A percentile compares a stretch with the other conserved stretches of the same genome.
Evolutionary conservation across 805 yeast species (phyloP).

Genomic region (Yamadazyma scolyti): DNA sequence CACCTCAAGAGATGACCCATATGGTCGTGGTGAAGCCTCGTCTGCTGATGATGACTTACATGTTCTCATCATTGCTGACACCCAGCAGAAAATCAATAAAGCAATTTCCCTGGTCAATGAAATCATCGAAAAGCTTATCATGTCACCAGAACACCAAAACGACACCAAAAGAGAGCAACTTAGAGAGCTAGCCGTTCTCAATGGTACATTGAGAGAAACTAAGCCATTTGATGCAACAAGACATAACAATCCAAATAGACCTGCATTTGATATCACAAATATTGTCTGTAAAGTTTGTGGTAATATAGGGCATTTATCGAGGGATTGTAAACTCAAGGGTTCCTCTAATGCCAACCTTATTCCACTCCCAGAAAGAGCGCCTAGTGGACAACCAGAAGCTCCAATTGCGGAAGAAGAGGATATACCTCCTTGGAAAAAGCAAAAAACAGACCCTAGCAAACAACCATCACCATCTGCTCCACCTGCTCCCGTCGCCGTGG

Average conservation of each 20-base stretch:
- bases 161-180: slow-evolving; percentile 87
- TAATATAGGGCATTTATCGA: slow-evolving; percentile 76
- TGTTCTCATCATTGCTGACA: slow-evolving; percentile 80
- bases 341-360: slow-evolving; percentile 16
- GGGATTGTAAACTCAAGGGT: slow-evolving; percentile 66
- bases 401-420: slow-evolving; percentile 2
- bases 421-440: slow-evolving; percentile 22
- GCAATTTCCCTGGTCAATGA: slow-evolving; percentile 74
- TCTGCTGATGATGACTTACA: slow-evolving; percentile 69
- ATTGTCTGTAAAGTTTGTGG: slow-evolving; percentile 80
- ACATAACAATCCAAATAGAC: slow-evolving; percentile 16
- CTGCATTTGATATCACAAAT: slow-evolving; percentile 43
- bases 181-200: slow-evolving; percentile 86
- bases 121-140: slow-evolving; percentile 77
- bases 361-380: not conserved
- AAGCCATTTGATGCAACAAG: slow-evolving; percentile 51
- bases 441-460: slow-evolving; percentile 15
- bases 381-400: not conserved
- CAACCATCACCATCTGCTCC: slow-evolving; percentile 10
- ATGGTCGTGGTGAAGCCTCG: slow-evolving; percentile 17
- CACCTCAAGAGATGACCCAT: slow-evolving; percentile 18
- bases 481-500: slow-evolving; percentile 10
- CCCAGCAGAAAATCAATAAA: slow-evolving; percentile 67
- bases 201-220: slow-evolving; percentile 86
- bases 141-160: slow-evolving; percentile 90